Conservation (phyloP, 805 yeast genomes). For the Brettanomyces nanus region DNA sequence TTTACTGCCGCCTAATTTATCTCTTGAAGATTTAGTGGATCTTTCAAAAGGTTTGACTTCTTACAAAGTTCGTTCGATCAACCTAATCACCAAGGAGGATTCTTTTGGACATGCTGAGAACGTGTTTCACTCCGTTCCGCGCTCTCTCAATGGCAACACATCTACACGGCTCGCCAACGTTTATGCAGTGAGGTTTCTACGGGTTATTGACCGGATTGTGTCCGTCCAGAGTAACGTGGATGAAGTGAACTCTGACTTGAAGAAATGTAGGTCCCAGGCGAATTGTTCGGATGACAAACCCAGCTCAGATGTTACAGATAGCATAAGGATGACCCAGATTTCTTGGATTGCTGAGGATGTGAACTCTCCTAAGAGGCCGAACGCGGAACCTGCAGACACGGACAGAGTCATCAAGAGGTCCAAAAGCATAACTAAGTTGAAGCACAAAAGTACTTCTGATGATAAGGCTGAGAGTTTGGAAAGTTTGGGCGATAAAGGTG, state of each 20-base stretch:
- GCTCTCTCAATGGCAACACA: background rate
- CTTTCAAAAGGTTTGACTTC: conserved; percentile 1
- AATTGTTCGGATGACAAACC: background rate
- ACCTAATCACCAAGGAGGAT: conserved; percentile 1
- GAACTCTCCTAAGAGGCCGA: too few relatives aligned
- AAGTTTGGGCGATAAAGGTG: too few relatives aligned
- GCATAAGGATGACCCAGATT: background rate
- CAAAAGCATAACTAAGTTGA: too few relatives aligned
- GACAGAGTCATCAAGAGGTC: too few relatives aligned
- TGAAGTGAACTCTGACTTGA: conserved; percentile 14
- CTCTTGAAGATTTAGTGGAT: background rate
- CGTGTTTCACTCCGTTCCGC: background rate
- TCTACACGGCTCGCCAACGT: conserved; percentile 8
- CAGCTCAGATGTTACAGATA: background rate
- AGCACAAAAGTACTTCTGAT: too few relatives aligned
- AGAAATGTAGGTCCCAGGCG: conserved; percentile 9
- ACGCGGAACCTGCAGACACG: too few relatives aligned
- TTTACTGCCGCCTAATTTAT: conserved; percentile 6
- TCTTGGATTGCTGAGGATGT: background rate
- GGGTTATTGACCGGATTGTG: conserved; percentile 17
- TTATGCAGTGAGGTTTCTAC: conserved; percentile 18
- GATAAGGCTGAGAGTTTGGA: too few relatives aligned
- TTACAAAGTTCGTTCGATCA: background rate
- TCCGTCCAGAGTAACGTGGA: conserved; percentile 18
- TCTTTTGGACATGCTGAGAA: background rate